Percentiles rank a stretch among this genome's conserved stretches.
phyloP scores from a whole-genome alignment of 495 filamentous ascomycete genomes.

The Penicillium argentinense region DNA sequence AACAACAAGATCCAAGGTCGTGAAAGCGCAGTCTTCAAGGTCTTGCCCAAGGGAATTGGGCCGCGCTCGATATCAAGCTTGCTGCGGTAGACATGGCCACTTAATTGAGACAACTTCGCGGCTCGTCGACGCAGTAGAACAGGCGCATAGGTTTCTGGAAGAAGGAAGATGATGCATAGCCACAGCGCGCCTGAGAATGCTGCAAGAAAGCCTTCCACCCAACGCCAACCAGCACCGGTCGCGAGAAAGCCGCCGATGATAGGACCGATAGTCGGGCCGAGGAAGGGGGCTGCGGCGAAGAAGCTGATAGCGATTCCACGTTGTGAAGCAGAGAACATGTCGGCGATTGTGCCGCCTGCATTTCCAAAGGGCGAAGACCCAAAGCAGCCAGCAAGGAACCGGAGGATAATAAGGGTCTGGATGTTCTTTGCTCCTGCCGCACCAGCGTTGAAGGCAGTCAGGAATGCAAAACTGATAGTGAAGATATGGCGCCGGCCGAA shows the following conservation, averaged over 20 bases:
- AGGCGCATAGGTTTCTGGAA: constrained; percentile 58
- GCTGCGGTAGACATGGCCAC: constrained; percentile 50
- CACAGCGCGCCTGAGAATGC: constrained; percentile 47
- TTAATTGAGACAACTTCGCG: constrained; percentile 45
- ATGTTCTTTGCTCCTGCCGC: constrained; percentile 60
- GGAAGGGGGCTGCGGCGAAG: constrained; percentile 62
- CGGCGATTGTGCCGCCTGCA: constrained; percentile 67
- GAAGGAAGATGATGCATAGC: constrained; percentile 43
- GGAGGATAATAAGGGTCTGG: constrained; percentile 60
- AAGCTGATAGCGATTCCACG: constrained; percentile 60
- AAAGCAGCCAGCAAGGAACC: constrained; percentile 72
- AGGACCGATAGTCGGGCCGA: constrained; percentile 45
- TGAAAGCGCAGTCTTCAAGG: constrained; percentile 37
- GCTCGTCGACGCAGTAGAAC: constrained; percentile 53
- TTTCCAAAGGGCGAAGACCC: constrained; percentile 70
- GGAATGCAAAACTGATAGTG: constrained; percentile 55
- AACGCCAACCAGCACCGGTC: constrained; percentile 57
- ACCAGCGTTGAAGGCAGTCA: constrained; percentile 68
- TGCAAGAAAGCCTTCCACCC: constrained; percentile 57
- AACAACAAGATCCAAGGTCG: constrained; percentile 44
- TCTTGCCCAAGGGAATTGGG: constrained; percentile 19
- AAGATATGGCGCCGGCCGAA: constrained; percentile 72
- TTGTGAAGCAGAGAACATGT: constrained; percentile 61
- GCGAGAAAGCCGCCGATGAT: constrained; percentile 59
- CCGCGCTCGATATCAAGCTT: constrained; percentile 39